These are phyloP conservation scores for Naematelia encephala DNA, from an alignment of 768 basidiomycete species.

Conservation along the genomic window DNA sequence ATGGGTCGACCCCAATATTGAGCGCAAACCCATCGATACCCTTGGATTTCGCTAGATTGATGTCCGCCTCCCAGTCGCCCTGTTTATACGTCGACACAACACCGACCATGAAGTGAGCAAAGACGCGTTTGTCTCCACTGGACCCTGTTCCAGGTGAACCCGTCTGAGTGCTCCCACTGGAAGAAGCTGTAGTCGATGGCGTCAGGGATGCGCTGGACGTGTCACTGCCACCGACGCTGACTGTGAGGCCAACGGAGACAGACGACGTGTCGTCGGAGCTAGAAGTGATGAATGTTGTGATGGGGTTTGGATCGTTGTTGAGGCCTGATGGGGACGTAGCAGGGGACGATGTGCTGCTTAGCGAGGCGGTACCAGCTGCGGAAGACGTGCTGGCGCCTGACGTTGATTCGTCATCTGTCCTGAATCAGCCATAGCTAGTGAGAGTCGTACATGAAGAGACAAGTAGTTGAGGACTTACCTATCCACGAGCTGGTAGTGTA, in stretches of 20 bases:
- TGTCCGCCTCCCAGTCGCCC: slow-evolving; percentile 38
- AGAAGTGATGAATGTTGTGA: background rate
- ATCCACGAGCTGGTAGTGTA: slow-evolving; percentile 2
- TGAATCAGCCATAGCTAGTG: too few species aligned
- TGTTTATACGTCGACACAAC: slow-evolving; percentile 41
- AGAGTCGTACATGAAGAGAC: too few species aligned
- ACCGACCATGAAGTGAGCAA: slow-evolving; percentile 50
- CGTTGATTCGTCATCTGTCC: background rate
- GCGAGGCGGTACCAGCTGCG: background rate
- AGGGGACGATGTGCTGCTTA: background rate
- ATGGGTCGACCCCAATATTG: slow-evolving; percentile 47
- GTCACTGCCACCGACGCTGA: background rate
- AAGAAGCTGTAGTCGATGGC: background rate
- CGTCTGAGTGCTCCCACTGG: background rate
- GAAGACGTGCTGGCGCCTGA: background rate
- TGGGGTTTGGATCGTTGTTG: background rate
- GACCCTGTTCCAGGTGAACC: background rate
- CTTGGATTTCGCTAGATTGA: slow-evolving; percentile 38
- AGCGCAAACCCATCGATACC: slow-evolving; percentile 47
- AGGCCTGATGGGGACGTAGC: background rate
- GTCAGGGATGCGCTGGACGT: background rate
- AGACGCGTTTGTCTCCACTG: slow-evolving; percentile 44
- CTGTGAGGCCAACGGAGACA: background rate
- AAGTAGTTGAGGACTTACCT: too few species aligned
- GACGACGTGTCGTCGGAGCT: background rate